Percentiles rank a stretch among this genome's conserved stretches.
Conservation (phyloP, 805 yeast genomes). For the Blastobotrys mokoenaii region DNA sequence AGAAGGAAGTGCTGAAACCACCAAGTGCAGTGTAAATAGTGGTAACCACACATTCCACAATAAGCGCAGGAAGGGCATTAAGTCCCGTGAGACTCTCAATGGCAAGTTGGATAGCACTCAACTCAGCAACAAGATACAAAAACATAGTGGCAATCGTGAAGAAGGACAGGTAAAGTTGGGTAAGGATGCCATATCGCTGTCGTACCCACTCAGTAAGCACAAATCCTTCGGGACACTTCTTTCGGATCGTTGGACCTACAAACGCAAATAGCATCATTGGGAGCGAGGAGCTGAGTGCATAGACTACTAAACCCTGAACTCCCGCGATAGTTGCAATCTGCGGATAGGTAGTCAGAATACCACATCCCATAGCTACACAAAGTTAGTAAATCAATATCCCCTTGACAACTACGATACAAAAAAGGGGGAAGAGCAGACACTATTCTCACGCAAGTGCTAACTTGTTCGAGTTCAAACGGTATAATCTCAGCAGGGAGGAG, state of each 20-base stretch:
- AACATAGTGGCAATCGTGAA: conserved; percentile 75
- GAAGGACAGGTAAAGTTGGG: conserved; percentile 67
- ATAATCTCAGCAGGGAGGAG: conserved; percentile 49
- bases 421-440: conserved; percentile 14
- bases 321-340: conserved; percentile 83
- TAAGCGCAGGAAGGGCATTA: conserved; percentile 69
- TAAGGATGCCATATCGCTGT: conserved; percentile 61
- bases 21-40: conserved; percentile 82
- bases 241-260: conserved; percentile 73
- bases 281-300: conserved; percentile 68
- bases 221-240: conserved; percentile 80
- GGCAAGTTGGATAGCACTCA: conserved; percentile 72
- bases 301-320: conserved; percentile 77
- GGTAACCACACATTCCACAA: conserved; percentile 80
- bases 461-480: conserved; percentile 80
- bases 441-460: conserved; percentile 75
- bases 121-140: conserved; percentile 78
- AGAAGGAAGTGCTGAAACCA: conserved; percentile 80
- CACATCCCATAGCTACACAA: conserved; percentile 71
- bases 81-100: conserved; percentile 70
- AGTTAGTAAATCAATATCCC: conserved; percentile 1
- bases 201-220: conserved; percentile 94
- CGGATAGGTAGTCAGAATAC: conserved; percentile 76
- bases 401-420: conserved; percentile 4
- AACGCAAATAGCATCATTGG: conserved; percentile 81